Percentiles rank a stretch among this genome's conserved stretches.
phyloP scores from a whole-genome alignment of 2,329 filamentous ascomycete genomes.

The Teratosphaeria viscida region DNA sequence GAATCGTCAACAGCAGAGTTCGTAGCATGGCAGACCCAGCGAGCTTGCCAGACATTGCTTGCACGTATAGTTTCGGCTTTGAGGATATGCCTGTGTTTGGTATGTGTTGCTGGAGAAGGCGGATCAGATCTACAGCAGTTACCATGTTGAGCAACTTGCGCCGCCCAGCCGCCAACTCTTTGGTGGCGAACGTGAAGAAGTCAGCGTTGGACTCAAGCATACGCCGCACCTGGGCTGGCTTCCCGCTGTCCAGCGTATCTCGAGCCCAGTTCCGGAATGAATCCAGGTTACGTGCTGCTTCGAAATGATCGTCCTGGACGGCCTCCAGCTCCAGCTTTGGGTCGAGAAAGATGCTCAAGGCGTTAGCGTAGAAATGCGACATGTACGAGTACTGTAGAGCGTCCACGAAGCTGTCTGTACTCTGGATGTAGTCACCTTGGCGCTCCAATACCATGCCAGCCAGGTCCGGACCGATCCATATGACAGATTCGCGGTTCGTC shows the following conservation, averaged over 20 bases:
- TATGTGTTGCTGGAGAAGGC: conserved; percentile 27
- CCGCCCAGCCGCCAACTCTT: conserved; percentile 25
- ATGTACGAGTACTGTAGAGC: conserved; percentile 63
- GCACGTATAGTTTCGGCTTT: conserved; percentile 47
- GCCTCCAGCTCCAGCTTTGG: conserved; percentile 24
- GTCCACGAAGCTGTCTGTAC: conserved; percentile 60
- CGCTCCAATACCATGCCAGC: conserved; percentile 56
- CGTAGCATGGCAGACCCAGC: conserved; percentile 40
- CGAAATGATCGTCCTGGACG: conserved; percentile 51
- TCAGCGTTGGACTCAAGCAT: conserved; percentile 52
- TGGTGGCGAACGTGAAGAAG: conserved; percentile 38
- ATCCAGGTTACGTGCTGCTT: conserved; percentile 56
- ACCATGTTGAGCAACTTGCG: conserved; percentile 25
- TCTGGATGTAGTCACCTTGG: conserved; percentile 67
- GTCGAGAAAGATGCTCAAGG: conserved; percentile 54
- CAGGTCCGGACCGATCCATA: conserved; percentile 56
- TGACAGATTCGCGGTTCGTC: conserved; percentile 43
- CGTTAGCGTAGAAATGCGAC: conserved; percentile 75
- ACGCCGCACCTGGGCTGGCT: conserved; percentile 30
- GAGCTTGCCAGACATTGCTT: conserved; percentile 49
- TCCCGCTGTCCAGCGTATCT: conserved; percentile 19
- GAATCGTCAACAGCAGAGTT: conserved; percentile 47
- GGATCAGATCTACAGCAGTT: conserved; percentile 25
- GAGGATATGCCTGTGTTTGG: conserved; percentile 27
- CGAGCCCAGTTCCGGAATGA: conserved; percentile 49